A percentile compares a stretch with the other conserved stretches of the same genome.
Evolutionary conservation across 83 land plant genomes (phyloP).

Genomic region (Isoetes engelmannii): DNA sequence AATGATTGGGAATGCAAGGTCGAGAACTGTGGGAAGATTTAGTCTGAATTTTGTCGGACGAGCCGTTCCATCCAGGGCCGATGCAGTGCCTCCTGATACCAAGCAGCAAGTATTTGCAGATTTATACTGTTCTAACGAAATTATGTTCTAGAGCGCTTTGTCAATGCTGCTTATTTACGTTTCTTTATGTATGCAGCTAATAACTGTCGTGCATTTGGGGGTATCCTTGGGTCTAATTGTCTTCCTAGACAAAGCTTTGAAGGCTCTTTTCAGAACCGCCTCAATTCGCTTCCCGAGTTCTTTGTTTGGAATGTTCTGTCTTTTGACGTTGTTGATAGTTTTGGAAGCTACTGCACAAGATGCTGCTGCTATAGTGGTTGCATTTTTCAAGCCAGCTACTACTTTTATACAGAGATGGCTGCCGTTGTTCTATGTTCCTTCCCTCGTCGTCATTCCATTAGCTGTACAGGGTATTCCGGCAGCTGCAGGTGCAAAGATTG

Average conservation of each 20-base stretch:
- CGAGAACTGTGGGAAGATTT: no score
- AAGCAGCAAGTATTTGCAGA: no score
- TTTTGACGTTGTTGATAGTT: constrained; percentile 52
- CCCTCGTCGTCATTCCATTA: constrained; percentile 84
- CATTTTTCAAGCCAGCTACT: constrained; percentile 79
- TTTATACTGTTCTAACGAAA: no score
- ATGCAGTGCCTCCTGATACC: no score
- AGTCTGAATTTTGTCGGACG: no score
- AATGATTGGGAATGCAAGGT: no score
- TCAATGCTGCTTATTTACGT: no score
- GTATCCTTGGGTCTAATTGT: constrained; percentile 70
- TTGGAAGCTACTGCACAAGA: constrained; percentile 46
- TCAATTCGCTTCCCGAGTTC: constrained; percentile 91
- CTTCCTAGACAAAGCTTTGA: constrained; percentile 62
- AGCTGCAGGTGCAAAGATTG: constrained; percentile 76
- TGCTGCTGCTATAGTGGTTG: constrained; percentile 45
- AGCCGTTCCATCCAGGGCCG: no score
- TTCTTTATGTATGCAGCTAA: constrained; percentile 39
- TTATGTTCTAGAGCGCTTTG: no score
- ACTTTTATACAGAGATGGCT: constrained; percentile 94
- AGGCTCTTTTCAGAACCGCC: constrained; percentile 53
- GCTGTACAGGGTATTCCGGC: constrained; percentile 92
- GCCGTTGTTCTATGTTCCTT: constrained; percentile 92
- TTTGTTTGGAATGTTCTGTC: constrained; percentile 89
- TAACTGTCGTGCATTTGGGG: constrained; percentile 49